phyloP scores from a whole-genome alignment of 2,329 filamentous ascomycete genomes.

The Clonostachys rhizophaga region DNA sequence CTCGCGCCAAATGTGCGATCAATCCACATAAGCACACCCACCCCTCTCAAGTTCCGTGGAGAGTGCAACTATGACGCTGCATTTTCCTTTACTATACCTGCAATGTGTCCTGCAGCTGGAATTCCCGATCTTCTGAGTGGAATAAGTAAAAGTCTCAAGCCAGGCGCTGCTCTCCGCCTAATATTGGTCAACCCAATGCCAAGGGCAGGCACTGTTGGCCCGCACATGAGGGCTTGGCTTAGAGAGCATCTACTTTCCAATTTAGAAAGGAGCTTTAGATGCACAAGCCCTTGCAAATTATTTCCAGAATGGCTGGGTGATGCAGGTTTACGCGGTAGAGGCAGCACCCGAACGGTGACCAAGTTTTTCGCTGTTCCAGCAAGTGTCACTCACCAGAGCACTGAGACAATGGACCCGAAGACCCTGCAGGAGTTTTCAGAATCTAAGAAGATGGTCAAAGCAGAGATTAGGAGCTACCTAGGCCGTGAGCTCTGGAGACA shows the following conservation, averaged over 20 bases:
- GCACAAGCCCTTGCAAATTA: conserved; percentile 51
- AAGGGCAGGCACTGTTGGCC: conserved; percentile 48
- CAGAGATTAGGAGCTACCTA: conserved; percentile 44
- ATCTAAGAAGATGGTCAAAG: conserved; percentile 25
- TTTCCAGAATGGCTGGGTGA: conserved; percentile 56
- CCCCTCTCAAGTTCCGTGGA: background rate
- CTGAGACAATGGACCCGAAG: background rate
- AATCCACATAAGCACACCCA: background rate
- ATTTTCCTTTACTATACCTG: background rate
- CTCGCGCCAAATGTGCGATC: background rate
- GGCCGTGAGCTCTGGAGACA: conserved; percentile 57
- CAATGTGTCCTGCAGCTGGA: background rate
- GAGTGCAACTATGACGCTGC: conserved; percentile 16
- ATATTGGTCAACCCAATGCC: conserved; percentile 61
- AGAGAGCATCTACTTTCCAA: conserved; percentile 56
- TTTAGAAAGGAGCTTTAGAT: conserved; percentile 53
- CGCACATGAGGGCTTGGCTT: conserved; percentile 54
- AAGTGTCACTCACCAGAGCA: conserved; percentile 8
- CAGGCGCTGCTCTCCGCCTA: conserved; percentile 52
- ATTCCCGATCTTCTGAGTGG: background rate
- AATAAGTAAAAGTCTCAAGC: conserved; percentile 34
- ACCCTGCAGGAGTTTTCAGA: conserved; percentile 10
- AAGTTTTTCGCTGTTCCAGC: conserved; percentile 40
- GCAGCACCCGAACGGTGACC: conserved; percentile 41
- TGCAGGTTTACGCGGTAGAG: conserved; percentile 42